Evolutionary conservation across 2,329 filamentous ascomycete genomes (phyloP).

Genomic region (Paramyrothecium sp.): DNA sequence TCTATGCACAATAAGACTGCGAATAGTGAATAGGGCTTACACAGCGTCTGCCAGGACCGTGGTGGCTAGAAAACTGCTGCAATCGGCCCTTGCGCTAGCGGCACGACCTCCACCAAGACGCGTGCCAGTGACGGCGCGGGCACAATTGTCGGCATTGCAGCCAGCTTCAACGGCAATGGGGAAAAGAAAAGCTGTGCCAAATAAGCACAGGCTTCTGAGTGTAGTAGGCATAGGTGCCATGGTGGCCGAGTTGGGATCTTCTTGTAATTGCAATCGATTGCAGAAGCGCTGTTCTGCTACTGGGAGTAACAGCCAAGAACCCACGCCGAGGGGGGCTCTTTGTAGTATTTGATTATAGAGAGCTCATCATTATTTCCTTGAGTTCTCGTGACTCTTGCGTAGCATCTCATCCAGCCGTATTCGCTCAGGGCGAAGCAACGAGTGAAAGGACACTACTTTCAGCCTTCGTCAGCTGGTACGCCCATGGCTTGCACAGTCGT

Average conservation of each 20-base stretch:
- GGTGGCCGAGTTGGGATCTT: background rate
- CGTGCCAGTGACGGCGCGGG: background rate
- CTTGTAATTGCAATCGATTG: background rate
- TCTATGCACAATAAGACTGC: too few relatives aligned
- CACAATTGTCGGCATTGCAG: background rate
- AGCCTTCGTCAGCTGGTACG: background rate
- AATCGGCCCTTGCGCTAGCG: background rate
- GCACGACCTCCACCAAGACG: background rate
- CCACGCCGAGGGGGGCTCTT: too few relatives aligned
- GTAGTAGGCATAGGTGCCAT: background rate
- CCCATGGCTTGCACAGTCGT: background rate
- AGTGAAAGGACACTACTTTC: background rate
- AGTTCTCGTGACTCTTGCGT: background rate
- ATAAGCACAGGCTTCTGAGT: background rate
- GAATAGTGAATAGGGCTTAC: too few relatives aligned
- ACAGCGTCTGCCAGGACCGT: background rate
- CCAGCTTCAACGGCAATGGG: background rate
- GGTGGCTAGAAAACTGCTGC: background rate
- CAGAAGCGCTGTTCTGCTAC: too few relatives aligned
- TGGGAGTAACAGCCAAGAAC: background rate
- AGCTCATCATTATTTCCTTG: too few relatives aligned
- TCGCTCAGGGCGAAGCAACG: background rate
- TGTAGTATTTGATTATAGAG: too few relatives aligned
- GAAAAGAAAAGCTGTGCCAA: background rate
- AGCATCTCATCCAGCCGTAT: too few relatives aligned